Conservation (phyloP, 257 asterid genomes). For the Nicotiana undulata region DNA sequence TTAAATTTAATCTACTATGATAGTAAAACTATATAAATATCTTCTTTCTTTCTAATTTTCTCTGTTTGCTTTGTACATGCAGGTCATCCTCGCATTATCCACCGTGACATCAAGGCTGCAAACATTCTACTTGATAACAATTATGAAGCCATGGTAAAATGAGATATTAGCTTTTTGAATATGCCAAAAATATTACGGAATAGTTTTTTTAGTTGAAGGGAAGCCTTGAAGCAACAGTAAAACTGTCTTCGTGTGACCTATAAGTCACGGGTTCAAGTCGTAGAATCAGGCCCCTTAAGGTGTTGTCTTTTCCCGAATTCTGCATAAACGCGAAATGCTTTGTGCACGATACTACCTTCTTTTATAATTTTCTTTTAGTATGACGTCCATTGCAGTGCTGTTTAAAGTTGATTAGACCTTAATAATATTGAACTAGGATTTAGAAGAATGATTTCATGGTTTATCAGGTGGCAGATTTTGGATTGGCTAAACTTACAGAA, state of each 20-base stretch:
- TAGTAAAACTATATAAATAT: background rate
- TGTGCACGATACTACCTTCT: too few species aligned
- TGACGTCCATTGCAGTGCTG: background rate
- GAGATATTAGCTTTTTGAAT: background rate
- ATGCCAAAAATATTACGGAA: background rate
- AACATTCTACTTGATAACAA: constrained; percentile 41
- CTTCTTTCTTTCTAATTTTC: background rate
- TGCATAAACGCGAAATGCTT: too few species aligned
- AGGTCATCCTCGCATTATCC: constrained; percentile 49
- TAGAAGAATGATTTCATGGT: background rate
- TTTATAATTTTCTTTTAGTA: background rate
- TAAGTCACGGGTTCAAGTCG: too few species aligned
- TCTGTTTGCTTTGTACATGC: constrained; percentile 1
- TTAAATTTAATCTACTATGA: background rate
- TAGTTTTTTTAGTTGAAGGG: too few species aligned
- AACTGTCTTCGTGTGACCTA: too few species aligned
- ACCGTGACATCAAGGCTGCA: constrained; percentile 45
- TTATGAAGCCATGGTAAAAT: constrained; percentile 43
- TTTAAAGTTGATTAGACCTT: background rate
- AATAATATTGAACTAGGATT: background rate
- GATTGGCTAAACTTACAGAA: constrained; percentile 80
- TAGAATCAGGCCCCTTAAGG: too few species aligned
- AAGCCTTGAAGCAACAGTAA: too few species aligned
- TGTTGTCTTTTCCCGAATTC: too few species aligned
- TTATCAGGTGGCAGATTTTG: constrained; percentile 86